Base-by-base conservation (phyloP, 1,139 yeast species). In the Suhomyces anneliseae region DNA sequence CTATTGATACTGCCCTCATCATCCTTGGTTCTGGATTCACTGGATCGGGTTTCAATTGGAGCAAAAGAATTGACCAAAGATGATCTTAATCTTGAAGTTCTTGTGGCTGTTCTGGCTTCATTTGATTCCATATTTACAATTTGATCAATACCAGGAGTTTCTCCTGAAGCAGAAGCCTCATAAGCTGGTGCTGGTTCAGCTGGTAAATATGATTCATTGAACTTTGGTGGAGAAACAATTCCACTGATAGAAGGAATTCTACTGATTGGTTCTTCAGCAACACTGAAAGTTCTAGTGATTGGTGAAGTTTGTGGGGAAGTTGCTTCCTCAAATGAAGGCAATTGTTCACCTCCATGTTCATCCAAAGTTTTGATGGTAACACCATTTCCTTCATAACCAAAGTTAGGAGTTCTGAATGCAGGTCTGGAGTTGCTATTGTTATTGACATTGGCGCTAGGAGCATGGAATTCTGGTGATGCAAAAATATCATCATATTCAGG, bases 281-380 rank as follows among this genome's bases (percentile, higher is more conserved):
- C 53, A 0, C 77, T 70, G 19, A 70, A 53, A 1, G 78, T 64
- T 40, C 77, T 52, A 15, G 67, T 64, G 3, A 66, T 53, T 0
- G 78, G 78, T 0, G 74, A 66, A 1, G 68, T 36, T 0, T 62
- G 50, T 0, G 64, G 54, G 0, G 72, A 66, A 0, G 62, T 64
- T 1, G 85, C 87, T 54, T 83, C 84, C 58, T 82, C 86, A 60
- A 83, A 83, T 1, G 82, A 68, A 1, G 88, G 88, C 34, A 81
- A 68, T 12, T 59, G 66, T 8, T 71, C 78, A 4, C 51, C 58
- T 12, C 45, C 52, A 7, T 57, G 54, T 32, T 54, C 59, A 27
- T 39, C 47, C n/a, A 50, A 42, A 4, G 54, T 57, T 47, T 59
- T 68, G 26, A 78, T 75, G 1, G 75, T 67, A 46, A 76, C 65